A percentile compares a stretch with the other conserved stretches of the same genome.
phyloP scores from a whole-genome alignment of 2,329 filamentous ascomycete species.

The Elsinoe arachidis region DNA sequence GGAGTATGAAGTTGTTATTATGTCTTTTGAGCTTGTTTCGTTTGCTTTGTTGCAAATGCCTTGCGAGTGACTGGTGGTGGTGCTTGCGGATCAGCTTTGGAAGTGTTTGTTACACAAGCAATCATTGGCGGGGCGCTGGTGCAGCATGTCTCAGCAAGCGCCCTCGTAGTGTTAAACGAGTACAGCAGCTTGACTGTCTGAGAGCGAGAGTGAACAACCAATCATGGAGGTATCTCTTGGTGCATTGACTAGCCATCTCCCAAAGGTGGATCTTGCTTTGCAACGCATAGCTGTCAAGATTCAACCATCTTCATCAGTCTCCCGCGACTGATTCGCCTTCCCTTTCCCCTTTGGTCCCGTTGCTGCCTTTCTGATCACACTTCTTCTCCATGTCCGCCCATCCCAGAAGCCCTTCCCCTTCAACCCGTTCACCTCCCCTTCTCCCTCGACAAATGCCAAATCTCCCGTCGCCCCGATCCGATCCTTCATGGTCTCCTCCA shows the following conservation, averaged over 20 bases:
- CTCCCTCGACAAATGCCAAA: constrained; percentile 60
- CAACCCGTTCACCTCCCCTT: constrained; percentile 21
- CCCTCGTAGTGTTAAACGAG: neutral
- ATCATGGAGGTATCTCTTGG: no score
- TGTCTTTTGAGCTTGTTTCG: neutral
- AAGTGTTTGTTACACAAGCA: neutral
- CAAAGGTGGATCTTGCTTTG: neutral
- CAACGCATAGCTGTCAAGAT: neutral
- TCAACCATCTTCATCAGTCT: neutral
- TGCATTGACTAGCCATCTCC: no score
- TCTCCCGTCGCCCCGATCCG: constrained; percentile 57
- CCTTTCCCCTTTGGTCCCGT: neutral
- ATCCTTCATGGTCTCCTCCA: constrained; percentile 60
- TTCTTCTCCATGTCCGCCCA: neutral
- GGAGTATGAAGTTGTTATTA: no score
- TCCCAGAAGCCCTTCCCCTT: constrained; percentile 14
- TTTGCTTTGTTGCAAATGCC: neutral
- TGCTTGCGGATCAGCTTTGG: neutral
- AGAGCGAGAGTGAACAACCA: neutral
- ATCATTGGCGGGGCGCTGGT: neutral
- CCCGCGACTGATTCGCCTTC: neutral
- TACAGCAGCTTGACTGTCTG: neutral
- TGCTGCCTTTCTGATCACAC: neutral
- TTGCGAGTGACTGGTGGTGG: no score
- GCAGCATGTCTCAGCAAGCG: neutral